Evolutionary conservation across 768 basidiomycete species (phyloP).

Genomic region (Lactarius deliciosus): DNA sequence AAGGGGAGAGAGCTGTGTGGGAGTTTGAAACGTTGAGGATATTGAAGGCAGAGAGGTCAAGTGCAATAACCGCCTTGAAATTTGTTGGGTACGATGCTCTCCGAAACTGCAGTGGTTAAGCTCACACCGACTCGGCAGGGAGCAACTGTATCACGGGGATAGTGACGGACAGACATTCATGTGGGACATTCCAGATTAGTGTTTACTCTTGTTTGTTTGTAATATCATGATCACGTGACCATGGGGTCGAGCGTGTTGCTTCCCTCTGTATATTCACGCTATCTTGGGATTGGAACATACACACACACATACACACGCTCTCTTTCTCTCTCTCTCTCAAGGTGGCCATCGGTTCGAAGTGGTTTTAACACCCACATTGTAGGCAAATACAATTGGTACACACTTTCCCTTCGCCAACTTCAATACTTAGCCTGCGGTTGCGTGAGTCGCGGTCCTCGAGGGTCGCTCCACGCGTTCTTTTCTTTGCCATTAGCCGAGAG

Average conservation of each 20-base stretch:
- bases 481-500: conserved; percentile 1
- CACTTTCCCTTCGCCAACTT: not conserved
- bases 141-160: conserved; percentile 64
- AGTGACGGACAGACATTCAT: conserved; percentile 56
- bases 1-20: conserved; percentile 69
- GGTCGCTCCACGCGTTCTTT: not conserved
- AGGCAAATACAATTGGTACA: not conserved
- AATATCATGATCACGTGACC: not conserved
- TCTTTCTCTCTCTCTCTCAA: conserved; percentile 2
- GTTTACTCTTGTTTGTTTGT: not conserved
- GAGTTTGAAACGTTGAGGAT: conserved; percentile 67
- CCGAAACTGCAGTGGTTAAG: not conserved
- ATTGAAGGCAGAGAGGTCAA: conserved; percentile 54
- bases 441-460: not conserved
- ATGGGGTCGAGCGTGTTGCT: not conserved
- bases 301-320: not conserved
- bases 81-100: conserved; percentile 64
- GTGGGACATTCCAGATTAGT: conserved; percentile 54
- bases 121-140: conserved; percentile 39
- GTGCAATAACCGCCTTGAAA: conserved; percentile 65
- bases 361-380: not conserved
- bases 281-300: conserved; percentile 1
- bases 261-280: not conserved
- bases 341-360: not conserved
- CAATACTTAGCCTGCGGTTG: not conserved